Evolutionary conservation across 2,329 filamentous ascomycete genomes (phyloP), one percentile per base, ranked within the genome.

Genomic region (Monosporascus sp.): DNA sequence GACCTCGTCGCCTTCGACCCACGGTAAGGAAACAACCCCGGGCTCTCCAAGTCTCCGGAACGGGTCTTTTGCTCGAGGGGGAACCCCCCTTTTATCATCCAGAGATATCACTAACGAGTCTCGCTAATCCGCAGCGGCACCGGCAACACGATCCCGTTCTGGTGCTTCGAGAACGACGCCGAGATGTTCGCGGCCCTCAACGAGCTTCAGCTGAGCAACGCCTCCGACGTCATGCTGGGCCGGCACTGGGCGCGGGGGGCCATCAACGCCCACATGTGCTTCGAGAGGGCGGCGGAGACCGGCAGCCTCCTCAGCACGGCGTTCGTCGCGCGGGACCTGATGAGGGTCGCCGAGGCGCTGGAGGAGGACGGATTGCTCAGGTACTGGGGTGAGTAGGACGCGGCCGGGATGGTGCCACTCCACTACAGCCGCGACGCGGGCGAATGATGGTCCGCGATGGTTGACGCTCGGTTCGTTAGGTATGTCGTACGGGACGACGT

Each of bases 241-340:
- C 48, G 22, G 38, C 11, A 48, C 9, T 65, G 60, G 60, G 60
- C 60, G 9, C 50, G 37, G 7, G 58, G 47, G 9, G 49, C 50
- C 11, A 60, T 59, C 11, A 20, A 57, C 2, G 63, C 60, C 37
- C 51, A 66, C 5, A 49, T 53, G 1, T 73, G 71, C 51, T 54
- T 49, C 3, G 43, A 46, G 24, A 26, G 22, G 9, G 43, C 43
- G 22, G 24, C 22, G 22, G 14, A 26, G 2, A 72, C 61, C 0
- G 74, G 68, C 1, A 50, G 51, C 5, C 58, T 73, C 7, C 58
- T 78, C 4, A 73, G 76, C 9, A 78, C 74, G 0, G 70, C 72
- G 0, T 78, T 74, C 55, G 66, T 69, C 0, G 76, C 70, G 0
- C 62, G 75, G 37, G 77, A 80, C 53, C 65, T 78, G 56, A 70